Evolutionary conservation across 768 basidiomycete genomes (phyloP), one percentile per base, ranked within the genome.

Genomic region (Coprinopsis sp.): DNA sequence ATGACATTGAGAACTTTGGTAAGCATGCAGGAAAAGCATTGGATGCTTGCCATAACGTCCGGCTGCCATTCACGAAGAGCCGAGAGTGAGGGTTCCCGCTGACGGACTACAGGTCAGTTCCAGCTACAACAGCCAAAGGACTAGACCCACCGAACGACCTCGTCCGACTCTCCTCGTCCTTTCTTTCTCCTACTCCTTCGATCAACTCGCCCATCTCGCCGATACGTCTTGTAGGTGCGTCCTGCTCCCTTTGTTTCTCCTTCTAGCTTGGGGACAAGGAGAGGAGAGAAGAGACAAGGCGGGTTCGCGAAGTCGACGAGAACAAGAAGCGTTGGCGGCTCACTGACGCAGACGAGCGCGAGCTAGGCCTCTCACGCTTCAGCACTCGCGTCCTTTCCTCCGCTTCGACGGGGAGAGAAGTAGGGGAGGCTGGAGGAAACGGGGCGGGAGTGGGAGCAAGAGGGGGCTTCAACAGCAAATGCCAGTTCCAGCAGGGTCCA

Each of bases 151-250:
- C n/a, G n/a, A n/a, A n/a, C n/a, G n/a, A n/a, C 44, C 23, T 45
- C 53, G 25, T 29, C 44, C 22, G 33, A 47, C 38, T 49, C 44
- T 6, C 47, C 53, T 51, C 54, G 37, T 40, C 27, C 37, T 54
- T 37, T 27, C 52, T 41, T n/a, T 61, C 64, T 53, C 23, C 71
- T 53, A 78, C n/a, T 57, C 86, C 84, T 18, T 70, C 62, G 25
- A 86, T 54, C 13, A 80, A 66, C 58, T 87, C 87, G 8, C 87
- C 87, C 76, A 85, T 72, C 65, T 89, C 87, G 14, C 82, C 83
- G 18, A 82, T 64, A 23, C 37, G n/a, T n/a, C n/a, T n/a, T n/a
- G n/a, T n/a, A n/a, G n/a, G n/a, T n/a, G 19, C 27, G 33, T 6
- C 46, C 25, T 12, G 33, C 16, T 13, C 29, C 7, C 29, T n/a